A percentile compares a stretch with the other conserved stretches of the same genome.
Evolutionary conservation across 306 rosid genomes (phyloP).

Genomic region (Prinsepia uniflora): DNA sequence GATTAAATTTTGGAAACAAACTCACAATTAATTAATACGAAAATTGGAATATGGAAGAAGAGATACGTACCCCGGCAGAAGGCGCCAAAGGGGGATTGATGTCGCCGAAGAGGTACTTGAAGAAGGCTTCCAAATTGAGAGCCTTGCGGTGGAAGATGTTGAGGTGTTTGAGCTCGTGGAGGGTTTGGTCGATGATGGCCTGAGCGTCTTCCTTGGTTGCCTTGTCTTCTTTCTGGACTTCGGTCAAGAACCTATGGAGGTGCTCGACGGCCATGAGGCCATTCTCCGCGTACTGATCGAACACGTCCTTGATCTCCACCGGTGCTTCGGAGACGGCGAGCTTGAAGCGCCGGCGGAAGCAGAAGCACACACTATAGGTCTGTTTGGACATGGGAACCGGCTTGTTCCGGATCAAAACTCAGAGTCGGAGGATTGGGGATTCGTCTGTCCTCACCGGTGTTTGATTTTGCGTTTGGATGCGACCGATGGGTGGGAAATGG

Average conservation of each 20-base stretch:
- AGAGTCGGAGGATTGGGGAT: background rate
- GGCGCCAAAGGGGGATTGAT: constrained; percentile 48
- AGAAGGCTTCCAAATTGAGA: constrained; percentile 71
- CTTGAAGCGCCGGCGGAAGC: constrained; percentile 76
- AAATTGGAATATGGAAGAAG: background rate
- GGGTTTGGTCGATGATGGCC: constrained; percentile 43
- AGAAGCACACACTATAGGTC: constrained; percentile 88
- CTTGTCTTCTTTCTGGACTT: constrained; percentile 56
- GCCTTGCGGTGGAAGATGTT: constrained; percentile 61
- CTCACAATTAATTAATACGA: background rate
- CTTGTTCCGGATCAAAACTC: background rate
- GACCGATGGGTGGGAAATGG: no score
- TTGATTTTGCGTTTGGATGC: background rate
- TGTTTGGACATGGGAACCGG: constrained; percentile 59
- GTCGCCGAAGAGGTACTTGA: constrained; percentile 70
- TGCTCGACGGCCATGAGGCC: constrained; percentile 58
- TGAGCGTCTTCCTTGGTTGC: constrained; percentile 61
- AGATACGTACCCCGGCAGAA: constrained; percentile 34
- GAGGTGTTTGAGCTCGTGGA: constrained; percentile 48
- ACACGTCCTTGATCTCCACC: constrained; percentile 54
- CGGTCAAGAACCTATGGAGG: constrained; percentile 55
- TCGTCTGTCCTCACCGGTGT: background rate
- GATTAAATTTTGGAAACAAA: background rate
- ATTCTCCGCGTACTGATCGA: constrained; percentile 61
- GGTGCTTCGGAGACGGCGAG: constrained; percentile 68